Conservation (phyloP, 345 rosid genomes). For the Lumnitzera racemosa region DNA sequence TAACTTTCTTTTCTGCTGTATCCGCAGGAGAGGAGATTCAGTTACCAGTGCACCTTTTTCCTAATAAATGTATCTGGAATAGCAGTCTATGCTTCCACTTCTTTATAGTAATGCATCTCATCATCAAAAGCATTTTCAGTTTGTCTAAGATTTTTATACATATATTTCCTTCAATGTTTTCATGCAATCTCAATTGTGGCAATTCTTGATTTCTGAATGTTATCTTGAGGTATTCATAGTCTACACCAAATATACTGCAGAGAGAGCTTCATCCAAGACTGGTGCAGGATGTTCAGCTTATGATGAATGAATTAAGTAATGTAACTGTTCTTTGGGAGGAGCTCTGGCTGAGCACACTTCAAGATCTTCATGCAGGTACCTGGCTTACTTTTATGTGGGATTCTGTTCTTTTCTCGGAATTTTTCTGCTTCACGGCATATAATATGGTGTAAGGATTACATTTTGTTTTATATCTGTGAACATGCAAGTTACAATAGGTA, state of each 20-base stretch:
- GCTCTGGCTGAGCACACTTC: constrained; percentile 93
- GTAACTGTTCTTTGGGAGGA: constrained; percentile 98
- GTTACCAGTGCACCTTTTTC: no score
- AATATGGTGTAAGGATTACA: no score
- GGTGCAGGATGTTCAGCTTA: constrained; percentile 86
- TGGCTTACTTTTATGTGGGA: constrained; percentile 12
- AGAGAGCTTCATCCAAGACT: constrained; percentile 71
- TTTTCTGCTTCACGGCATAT: no score
- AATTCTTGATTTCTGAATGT: constrained; percentile 8
- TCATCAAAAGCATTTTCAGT: no score
- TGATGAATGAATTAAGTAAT: constrained; percentile 84
- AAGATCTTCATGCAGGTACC: constrained; percentile 89
- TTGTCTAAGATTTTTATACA: no score
- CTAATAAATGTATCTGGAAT: no score
- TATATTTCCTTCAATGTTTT: not conserved
- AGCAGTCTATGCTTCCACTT: no score
- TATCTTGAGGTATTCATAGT: constrained; percentile 12
- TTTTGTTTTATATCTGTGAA: no score
- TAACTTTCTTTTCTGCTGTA: no score
- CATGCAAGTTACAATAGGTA: no score
- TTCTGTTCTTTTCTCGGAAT: not conserved
- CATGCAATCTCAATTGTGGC: not conserved
- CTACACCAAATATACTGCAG: constrained; percentile 29
- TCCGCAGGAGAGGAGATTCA: no score
- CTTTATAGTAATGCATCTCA: no score